A percentile compares a stretch with the other conserved stretches of the same genome.
Evolutionary conservation across 2,329 filamentous ascomycete genomes (phyloP).

Genomic region (Calonectria naviculata): DNA sequence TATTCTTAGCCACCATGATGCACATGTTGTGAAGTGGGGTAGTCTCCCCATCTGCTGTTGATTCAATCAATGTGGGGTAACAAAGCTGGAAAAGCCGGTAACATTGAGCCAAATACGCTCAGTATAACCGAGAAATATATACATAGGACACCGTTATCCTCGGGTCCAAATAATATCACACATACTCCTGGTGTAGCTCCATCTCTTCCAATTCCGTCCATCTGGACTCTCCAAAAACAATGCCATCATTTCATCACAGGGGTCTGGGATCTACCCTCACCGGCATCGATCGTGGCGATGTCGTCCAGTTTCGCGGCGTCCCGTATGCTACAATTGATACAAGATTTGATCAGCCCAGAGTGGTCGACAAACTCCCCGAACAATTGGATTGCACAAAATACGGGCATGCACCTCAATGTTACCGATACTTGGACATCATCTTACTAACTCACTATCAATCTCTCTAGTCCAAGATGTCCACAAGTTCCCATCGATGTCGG

Average conservation of each 20-base stretch:
- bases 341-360: background rate
- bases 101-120: background rate
- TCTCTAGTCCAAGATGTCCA: slow-evolving; percentile 53
- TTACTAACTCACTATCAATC: background rate
- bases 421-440: no score
- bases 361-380: background rate
- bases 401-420: background rate
- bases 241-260: background rate
- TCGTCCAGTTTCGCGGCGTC: slow-evolving; percentile 17
- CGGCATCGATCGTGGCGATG: background rate
- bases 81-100: background rate
- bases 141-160: no score
- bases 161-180: no score
- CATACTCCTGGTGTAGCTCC: no score
- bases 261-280: background rate
- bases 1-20: no score
- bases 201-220: background rate
- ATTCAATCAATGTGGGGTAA: background rate
- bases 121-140: no score
- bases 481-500: slow-evolving; percentile 53
- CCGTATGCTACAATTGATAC: slow-evolving; percentile 10
- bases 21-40: no score
- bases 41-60: background rate
- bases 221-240: background rate
- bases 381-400: slow-evolving; percentile 13